These are phyloP conservation scores for Phytophthora capsici DNA, from an alignment of 352 stramenopile species.

Conservation along the genomic window DNA sequence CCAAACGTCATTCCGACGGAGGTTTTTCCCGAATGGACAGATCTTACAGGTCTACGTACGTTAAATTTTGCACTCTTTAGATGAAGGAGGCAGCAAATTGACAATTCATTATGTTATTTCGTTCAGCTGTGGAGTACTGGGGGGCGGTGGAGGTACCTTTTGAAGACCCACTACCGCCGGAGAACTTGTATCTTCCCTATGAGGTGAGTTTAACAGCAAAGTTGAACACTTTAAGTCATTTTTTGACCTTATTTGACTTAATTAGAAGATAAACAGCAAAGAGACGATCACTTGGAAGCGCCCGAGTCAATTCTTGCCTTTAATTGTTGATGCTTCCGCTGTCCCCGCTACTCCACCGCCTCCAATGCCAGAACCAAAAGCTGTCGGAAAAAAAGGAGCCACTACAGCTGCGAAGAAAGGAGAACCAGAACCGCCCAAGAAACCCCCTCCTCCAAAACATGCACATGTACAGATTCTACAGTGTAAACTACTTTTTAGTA, in stretches of 20 bases:
- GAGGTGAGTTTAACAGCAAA: conserved; percentile 20
- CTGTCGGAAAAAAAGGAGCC: conserved; percentile 36
- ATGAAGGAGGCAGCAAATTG: no score
- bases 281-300: conserved; percentile 63
- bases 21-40: conserved; percentile 73
- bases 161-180: conserved; percentile 45
- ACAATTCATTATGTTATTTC: background rate
- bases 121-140: conserved; percentile 58
- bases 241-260: background rate
- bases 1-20: conserved; percentile 37
- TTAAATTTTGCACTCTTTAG: background rate
- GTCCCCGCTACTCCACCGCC: conserved; percentile 15
- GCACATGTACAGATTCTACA: conserved; percentile 43
- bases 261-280: background rate
- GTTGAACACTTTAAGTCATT: background rate
- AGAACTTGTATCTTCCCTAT: conserved; percentile 34
- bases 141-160: conserved; percentile 45
- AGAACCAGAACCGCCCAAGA: conserved; percentile 56
- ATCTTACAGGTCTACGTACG: conserved; percentile 32
- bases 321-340: conserved; percentile 42
- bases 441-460: conserved; percentile 44
- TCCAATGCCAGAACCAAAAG: conserved; percentile 39
- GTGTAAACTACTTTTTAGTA: background rate
- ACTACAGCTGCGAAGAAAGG: conserved; percentile 23
- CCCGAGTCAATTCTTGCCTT: conserved; percentile 61